Base-by-base conservation (phyloP, 257 asterid genomes). In the Ehretia macrophylla region DNA sequence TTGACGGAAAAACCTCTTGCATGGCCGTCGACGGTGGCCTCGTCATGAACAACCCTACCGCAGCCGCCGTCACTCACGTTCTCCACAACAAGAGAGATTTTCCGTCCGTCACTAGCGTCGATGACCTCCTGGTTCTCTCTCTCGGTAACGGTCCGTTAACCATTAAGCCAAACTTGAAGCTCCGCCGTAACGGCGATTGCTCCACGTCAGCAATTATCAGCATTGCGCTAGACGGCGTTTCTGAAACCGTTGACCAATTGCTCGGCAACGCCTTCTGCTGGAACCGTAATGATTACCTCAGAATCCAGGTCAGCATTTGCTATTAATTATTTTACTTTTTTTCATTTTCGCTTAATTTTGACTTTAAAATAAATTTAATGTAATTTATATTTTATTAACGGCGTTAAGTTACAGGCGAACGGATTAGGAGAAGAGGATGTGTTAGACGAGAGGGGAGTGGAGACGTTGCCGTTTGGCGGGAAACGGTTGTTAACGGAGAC, bases 31-130 rank as follows among this genome's bases (percentile, higher is more conserved):
- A 88, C 75, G 99, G 99, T 47, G 99, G 99, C 8, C 79, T 92
- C 0, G 99, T 88, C 64, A 92, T 92, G 99, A 92, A 88, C 76
- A 92, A 92, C 62, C 99, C 99, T 0, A 75, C 99, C 3, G 90
- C 97, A 1, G 97, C 99, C 32, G 99, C 99, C 50, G 87, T 88
- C 18, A 92, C 97, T 47, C 99, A 92, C 73, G 99, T 88, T 13
- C 64, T 92, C 59, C 97, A 92, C 72, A 92, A 92, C 68, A 92
- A 92, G 74, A 85, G 94, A 0, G 97, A 92, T 55, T 92, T 92
- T 38, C 96, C 96, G 44, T 50, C 85, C 47, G 99, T 88, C 1
- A 88, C 81, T 20, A 82, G 96, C 17, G 85, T 92, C 9, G 97
- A 92, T 22, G 97, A 86, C 63, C 80, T 92, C 6, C 51, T 92